These are phyloP conservation scores for Elsinoe fawcettii DNA, from an alignment of 2,329 filamentous ascomycete species.

Conservation along the genomic window DNA sequence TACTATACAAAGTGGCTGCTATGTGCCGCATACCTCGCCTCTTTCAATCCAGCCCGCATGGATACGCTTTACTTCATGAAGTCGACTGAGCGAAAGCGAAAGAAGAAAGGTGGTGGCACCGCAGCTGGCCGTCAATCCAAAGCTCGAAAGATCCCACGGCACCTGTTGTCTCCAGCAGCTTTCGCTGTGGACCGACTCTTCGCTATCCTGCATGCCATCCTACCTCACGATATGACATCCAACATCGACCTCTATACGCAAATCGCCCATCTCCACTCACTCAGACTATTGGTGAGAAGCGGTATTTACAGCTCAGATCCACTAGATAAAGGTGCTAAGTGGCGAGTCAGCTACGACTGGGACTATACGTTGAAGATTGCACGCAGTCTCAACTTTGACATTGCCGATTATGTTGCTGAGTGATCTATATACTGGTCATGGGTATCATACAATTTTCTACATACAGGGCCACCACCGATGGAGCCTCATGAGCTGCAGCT, in stretches of 20 bases:
- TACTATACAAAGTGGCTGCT: conserved; percentile 67
- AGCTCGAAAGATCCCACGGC: conserved; percentile 65
- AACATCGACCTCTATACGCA: conserved; percentile 44
- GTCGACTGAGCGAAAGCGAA: conserved; percentile 46
- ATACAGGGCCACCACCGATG: not conserved
- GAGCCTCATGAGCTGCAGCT: conserved; percentile 73
- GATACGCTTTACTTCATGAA: conserved; percentile 72
- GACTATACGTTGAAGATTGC: conserved; percentile 65
- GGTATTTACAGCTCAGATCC: conserved; percentile 56
- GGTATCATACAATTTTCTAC: conserved; percentile 13
- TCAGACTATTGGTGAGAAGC: conserved; percentile 57
- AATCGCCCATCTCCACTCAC: conserved; percentile 63
- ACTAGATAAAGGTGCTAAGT: conserved; percentile 63
- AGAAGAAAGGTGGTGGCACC: conserved; percentile 44
- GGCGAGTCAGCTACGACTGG: conserved; percentile 73
- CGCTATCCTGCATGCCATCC: conserved; percentile 64
- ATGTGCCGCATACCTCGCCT: conserved; percentile 70
- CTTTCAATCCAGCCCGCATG: conserved; percentile 67
- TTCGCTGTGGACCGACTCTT: conserved; percentile 73
- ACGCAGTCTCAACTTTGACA: conserved; percentile 66
- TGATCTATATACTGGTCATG: conserved; percentile 28
- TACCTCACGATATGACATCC: conserved; percentile 39
- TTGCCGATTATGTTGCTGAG: conserved; percentile 68
- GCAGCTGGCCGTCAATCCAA: conserved; percentile 27
- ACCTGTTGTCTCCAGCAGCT: conserved; percentile 66